Base-by-base conservation (phyloP, 2,329 filamentous ascomycete species). In the Cladophialophora immunda region DNA sequence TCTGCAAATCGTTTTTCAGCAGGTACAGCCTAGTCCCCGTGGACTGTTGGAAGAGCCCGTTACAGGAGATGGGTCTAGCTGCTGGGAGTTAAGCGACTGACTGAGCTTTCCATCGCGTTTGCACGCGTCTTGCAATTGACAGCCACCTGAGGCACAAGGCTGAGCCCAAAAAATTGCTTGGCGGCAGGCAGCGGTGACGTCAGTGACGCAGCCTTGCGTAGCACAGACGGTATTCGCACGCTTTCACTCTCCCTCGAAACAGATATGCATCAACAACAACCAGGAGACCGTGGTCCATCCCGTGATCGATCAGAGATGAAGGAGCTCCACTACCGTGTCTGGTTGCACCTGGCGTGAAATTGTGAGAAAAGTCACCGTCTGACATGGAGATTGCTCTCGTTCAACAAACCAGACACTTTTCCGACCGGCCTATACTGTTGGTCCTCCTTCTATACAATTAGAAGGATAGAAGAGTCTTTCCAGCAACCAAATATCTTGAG, bases 351-450 rank as follows among this genome's bases (percentile, higher is more conserved):
- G 47, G 29, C 17, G 13, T 38, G 29, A 61, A 22, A n/a, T 15
- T 19, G 22, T 45, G 11, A 27, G 29, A 22, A 61, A 59, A 53
- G 25, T 29, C 22, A 19, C 15, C 15, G 8, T 22, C n/a, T 19
- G 30, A 61, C 45, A 61, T 61, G 58, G 58, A 61, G 58, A 25
- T 34, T 61, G 30, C 30, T 61, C 25, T 22, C 29, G 22, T 61
- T 53, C 47, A 17, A 22, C 58, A 59, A 47, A 47, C 15, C 30
- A 32, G 32, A 61, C 57, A 34, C 41, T 8, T 50, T 30, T 38
- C 58, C 36, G 25, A 27, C 58, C 58, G 25, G 58, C 47, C 29
- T 3, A 9, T 32, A 8, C 45, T 34, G 58, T 47, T 38, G 45
- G 45, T 61, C 15, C 58, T 61, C 22, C 34, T 61, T 8, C 58